These are phyloP conservation scores for Amaranthus palmeri DNA, from an alignment of 148 eudicot species.

Conservation along the genomic window DNA sequence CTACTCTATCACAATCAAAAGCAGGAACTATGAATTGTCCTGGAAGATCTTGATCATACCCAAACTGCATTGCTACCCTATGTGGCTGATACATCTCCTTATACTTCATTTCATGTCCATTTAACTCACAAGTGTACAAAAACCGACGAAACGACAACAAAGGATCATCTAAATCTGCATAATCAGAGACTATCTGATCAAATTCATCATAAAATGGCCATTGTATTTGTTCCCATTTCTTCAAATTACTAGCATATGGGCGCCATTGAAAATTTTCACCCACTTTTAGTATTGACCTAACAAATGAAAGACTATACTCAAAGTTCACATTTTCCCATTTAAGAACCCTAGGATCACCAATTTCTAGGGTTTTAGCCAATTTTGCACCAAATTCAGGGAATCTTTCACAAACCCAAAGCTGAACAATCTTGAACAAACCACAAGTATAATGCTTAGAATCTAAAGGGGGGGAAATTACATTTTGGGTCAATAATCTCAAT, in stretches of 20 bases:
- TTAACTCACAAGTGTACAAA: constrained; percentile 24
- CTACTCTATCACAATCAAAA: constrained; percentile 3
- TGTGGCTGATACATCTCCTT: constrained; percentile 37
- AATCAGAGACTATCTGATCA: constrained; percentile 15
- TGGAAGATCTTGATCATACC: constrained; percentile 42
- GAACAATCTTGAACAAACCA: constrained; percentile 35
- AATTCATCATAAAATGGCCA: constrained; percentile 23
- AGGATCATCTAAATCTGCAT: constrained; percentile 21
- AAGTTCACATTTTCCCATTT: constrained; percentile 32
- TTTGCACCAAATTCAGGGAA: constrained; percentile 32
- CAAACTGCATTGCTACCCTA: constrained; percentile 47
- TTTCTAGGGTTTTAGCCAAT: constrained; percentile 21
- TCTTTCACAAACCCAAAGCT: constrained; percentile 40
- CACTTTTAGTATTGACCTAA: constrained; percentile 20
- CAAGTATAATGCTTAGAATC: constrained; percentile 19
- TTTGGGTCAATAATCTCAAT: constrained; percentile 24
- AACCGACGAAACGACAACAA: constrained; percentile 29
- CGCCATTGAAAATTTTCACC: constrained; percentile 33
- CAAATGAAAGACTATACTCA: constrained; percentile 6
- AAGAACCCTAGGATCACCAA: constrained; percentile 37
- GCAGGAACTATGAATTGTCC: constrained; percentile 6
- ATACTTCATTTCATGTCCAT: constrained; percentile 19
- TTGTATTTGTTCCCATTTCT: constrained; percentile 25
- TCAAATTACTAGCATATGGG: constrained; percentile 32
- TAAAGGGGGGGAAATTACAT: neutral